Conservation (phyloP, 352 stramenopile genomes). For the Albugo candida region DNA sequence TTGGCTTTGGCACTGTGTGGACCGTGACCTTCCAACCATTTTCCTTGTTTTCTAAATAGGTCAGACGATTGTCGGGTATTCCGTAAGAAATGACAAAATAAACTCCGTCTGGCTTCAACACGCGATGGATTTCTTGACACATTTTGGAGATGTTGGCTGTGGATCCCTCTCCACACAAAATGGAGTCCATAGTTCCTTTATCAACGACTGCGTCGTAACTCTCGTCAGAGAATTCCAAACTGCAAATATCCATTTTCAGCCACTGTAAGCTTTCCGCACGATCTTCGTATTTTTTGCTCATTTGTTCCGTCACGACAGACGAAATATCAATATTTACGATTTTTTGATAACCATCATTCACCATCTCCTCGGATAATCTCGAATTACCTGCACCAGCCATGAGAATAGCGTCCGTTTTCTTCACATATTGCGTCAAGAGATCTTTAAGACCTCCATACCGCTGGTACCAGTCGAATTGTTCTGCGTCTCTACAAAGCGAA, state of each 20-base stretch:
- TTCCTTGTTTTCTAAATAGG: conserved; percentile 92
- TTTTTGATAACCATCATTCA: conserved; percentile 87
- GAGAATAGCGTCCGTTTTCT: conserved; percentile 86
- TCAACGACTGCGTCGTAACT: conserved; percentile 88
- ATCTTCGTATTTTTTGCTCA: conserved; percentile 85
- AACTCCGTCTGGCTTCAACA: conserved; percentile 88
- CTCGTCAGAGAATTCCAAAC: conserved; percentile 88
- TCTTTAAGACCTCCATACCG: conserved; percentile 83
- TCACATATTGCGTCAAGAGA: conserved; percentile 80
- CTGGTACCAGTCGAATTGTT: conserved; percentile 91
- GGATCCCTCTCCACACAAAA: conserved; percentile 89
- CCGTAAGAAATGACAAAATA: conserved; percentile 93
- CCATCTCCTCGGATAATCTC: conserved; percentile 89
- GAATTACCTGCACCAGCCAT: conserved; percentile 90
- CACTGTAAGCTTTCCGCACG: conserved; percentile 79
- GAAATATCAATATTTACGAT: conserved; percentile 94
- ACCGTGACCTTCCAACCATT: conserved; percentile 88
- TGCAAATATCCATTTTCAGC: conserved; percentile 91
- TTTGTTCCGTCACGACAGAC: conserved; percentile 87
- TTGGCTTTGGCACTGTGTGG: conserved; percentile 92
- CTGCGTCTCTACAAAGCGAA: conserved; percentile 43
- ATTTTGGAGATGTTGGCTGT: conserved; percentile 91
- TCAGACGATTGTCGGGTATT: conserved; percentile 88
- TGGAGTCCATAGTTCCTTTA: conserved; percentile 91
- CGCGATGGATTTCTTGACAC: conserved; percentile 85